These are phyloP conservation scores for Trichoderma koningii DNA, from an alignment of 2,329 filamentous ascomycete species.

Conservation along the genomic window DNA sequence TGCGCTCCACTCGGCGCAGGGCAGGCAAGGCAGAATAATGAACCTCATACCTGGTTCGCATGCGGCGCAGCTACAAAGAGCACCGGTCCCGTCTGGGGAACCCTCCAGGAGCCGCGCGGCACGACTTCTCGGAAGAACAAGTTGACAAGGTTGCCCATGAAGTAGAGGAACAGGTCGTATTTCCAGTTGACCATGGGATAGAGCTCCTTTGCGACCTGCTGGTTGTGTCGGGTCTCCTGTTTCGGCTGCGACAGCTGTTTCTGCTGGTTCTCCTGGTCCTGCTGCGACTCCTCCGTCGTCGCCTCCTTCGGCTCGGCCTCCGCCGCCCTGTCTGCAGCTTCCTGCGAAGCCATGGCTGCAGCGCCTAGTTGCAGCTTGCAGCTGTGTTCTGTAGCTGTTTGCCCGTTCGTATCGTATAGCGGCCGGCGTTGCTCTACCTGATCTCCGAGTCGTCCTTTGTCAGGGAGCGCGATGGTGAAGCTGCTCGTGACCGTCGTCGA, in stretches of 20 bases:
- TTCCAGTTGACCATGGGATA: constrained; percentile 72
- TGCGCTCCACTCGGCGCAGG: neutral
- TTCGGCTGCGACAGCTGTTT: no score
- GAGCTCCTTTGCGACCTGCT: constrained; percentile 52
- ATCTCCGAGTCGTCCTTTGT: neutral
- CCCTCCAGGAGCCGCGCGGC: constrained; percentile 91
- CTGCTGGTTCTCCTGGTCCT: no score
- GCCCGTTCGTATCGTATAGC: neutral
- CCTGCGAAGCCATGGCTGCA: constrained; percentile 29
- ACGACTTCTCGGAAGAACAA: constrained; percentile 98
- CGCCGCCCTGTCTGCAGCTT: constrained; percentile 31
- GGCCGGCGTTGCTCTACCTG: neutral
- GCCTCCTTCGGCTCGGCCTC: constrained; percentile 27
- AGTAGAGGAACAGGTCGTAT: constrained; percentile 77
- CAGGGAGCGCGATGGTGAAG: neutral
- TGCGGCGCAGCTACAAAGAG: constrained; percentile 97
- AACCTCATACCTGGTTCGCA: constrained; percentile 76
- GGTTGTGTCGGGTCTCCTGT: no score
- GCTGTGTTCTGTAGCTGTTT: neutral
- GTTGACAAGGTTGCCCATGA: constrained; percentile 81
- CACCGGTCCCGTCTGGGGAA: constrained; percentile 83
- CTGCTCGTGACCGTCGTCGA: neutral
- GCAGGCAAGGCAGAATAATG: neutral
- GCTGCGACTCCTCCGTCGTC: constrained; percentile 7
- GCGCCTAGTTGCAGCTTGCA: neutral